Conservation (phyloP, 495 filamentous ascomycete genomes). For the Podospora pseudocomata region DNA sequence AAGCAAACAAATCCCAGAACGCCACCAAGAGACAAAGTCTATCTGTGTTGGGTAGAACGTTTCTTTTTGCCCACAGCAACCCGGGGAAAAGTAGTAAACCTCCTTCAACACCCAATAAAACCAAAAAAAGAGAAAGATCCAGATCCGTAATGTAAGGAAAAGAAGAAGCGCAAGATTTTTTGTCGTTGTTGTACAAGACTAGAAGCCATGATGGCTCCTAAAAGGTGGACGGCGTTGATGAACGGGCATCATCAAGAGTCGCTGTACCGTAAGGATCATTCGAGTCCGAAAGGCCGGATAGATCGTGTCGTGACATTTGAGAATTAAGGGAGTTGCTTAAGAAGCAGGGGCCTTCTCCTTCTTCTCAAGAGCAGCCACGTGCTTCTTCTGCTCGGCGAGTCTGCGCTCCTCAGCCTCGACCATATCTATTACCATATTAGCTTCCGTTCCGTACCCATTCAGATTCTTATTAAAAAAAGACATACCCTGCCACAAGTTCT, state of each 20-base stretch:
- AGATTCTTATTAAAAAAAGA: constrained; percentile 8
- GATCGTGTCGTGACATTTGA: background rate
- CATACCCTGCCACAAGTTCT: constrained; percentile 83
- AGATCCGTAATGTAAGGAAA: background rate
- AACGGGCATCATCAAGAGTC: background rate
- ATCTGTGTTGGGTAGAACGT: background rate
- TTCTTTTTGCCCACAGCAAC: background rate
- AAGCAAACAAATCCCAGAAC: background rate
- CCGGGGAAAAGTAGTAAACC: background rate
- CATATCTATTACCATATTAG: constrained; percentile 57
- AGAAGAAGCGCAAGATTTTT: background rate
- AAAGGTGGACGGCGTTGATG: background rate
- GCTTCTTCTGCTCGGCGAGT: constrained; percentile 54
- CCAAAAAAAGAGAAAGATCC: background rate
- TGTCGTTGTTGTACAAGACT: background rate
- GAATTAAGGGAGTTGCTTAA: background rate
- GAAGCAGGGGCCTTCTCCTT: constrained; percentile 14
- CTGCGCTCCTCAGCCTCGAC: constrained; percentile 72
- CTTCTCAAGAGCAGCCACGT: constrained; percentile 23
- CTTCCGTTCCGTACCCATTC: no score
- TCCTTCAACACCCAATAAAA: background rate
- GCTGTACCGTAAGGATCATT: background rate
- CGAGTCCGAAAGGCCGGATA: background rate
- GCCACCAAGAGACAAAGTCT: background rate
- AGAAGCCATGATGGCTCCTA: constrained; percentile 7